Base-by-base conservation (phyloP, 2,329 filamentous ascomycete genomes). In the Aspergillus neoniger region DNA sequence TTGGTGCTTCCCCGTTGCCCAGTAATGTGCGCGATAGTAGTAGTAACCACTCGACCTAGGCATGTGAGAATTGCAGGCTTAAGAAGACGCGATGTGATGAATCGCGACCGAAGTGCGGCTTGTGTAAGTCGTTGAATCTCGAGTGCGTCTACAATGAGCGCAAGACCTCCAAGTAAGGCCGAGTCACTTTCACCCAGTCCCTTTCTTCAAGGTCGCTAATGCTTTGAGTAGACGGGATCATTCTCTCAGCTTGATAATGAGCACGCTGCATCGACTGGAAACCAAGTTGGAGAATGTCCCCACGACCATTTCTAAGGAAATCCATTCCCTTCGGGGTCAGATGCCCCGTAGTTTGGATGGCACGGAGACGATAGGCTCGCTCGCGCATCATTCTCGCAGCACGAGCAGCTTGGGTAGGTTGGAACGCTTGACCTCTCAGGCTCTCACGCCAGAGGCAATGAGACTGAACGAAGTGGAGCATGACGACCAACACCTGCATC, bases 41-140 rank as follows among this genome's bases (percentile, higher is more conserved):
- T 9, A 41, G 4, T 36, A 44, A 19, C 19, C 39, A 23, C 10
- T 52, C 25, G 17, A 47, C 38, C 30, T 63, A 80, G 81, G 83
- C 83, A 2, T 85, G 83, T 65, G 82, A 85, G 65, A 79, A 77
- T 15, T 85, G 83, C 66, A 76, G 83, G 25, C 71, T 80, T 52
- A 82, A 83, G 66, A 85, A 85, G 72, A 83, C 82, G 17, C 71
- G 81, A 72, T 85, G 83, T 69, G 82, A 85, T 62, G 82, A 84
- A 69, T 83, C 83, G 60, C 74, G 80, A 32, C 82, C 83, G 51
- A 75, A 70, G 61, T 85, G 83, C 64, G 82, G 82, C 30, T 76
- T 83, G 52, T 85, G 83, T 71, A 80, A 79, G 63, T 71, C 74
- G 14, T 77, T 80, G 48, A 80, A 79, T 7, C 62, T 82, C 32